Base-by-base conservation (phyloP, 768 basidiomycete genomes). In the Suillus brevipes region DNA sequence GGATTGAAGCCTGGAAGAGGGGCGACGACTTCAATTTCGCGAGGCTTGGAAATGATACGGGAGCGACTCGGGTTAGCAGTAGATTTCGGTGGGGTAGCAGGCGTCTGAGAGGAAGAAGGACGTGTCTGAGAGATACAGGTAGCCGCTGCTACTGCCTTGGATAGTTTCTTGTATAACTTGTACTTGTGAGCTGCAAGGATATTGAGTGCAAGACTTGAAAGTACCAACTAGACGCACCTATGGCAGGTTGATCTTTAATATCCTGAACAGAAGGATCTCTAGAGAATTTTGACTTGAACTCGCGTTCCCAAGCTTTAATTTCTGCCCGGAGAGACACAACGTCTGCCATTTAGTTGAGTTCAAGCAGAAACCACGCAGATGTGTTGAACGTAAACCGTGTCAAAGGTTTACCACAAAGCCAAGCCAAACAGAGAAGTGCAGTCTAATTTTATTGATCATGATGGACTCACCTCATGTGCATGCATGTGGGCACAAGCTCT, bases 291-390 rank as follows among this genome's bases (percentile, higher is more conserved):
- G 78, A 75, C 64, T 81, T 85, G 75, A 92, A 94, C 23, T 80
- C 80, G 66, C 87, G 87, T 71, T 94, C 92, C 88, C 91, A 94
- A 50, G 78, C 66, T 75, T 94, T 94, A 66, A 94, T 86, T 72
- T 94, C 87, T 65, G 87, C 78, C 12, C 87, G 85, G 40, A 93
- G 76, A 57, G 80, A 67, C 0, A 61, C 49, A 43, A 76, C 66
- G 10, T 66, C 55, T 16, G 66, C 55, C 72, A 75, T 72, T 57
- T 37, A 68, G 53, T 59, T 43, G 50, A 28, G 16, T 52, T 52
- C 50, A 49, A 43, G 43, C 20, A 4, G 43, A 28, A 28, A 28
- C 25, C 13, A 42, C 40, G 40, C 40, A 42, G 16, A 42, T 2
- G 23, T 25, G 47, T 49, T 49, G 47, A 49, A 49, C 6, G 23